Evolutionary conservation across 176 grass and related monocot species (phyloP), one percentile per base, ranked within the genome.

Genomic region (Sorghum bicolor): DNA sequence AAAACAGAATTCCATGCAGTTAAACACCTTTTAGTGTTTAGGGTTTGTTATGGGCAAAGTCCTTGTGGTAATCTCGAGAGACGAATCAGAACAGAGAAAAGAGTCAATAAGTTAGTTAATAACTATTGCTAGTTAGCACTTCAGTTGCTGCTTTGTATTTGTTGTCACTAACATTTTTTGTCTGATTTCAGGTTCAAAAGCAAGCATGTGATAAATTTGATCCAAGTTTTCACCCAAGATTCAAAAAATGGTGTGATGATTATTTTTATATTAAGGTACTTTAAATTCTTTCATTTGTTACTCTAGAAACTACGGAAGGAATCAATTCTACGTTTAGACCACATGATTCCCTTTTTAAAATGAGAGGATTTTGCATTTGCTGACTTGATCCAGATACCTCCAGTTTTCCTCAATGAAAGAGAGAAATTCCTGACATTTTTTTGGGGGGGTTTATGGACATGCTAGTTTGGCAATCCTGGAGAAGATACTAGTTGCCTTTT

Each of bases 241-340:
- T 99, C 87, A 99, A 99, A 77, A 99, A 99, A 74, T 99, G 97
- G 97, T 99, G 97, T 28, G 97, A 99, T 87, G 97, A 99, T 88
- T 99, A 99, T 90, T 99, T 99, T 86, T 90, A 86, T 78, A 92
- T 99, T 39, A 99, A 99, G 97, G 97, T 99, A 91, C 45, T 50
- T 5, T 75, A 13, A 48, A 1, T 86, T 55, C 31, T 10, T 10
- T 75, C 36, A 40, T 73, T 52, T 66, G 9, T 37, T 72, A 11
- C n/a, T 57, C 16, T 80, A 39, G 0, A 10, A 78, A 57, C 64
- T 47, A 16, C 0, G 5, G 47, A 73, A 64, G 5, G 32, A 25
- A 32, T 57, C 2, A 25, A 58, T 32, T 26, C 24, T 53, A 28
- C 28, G 12, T 81, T 43, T 14, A 1, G 15, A 83, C 1, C 26